Conservation (phyloP, 441 rosid genomes). For the Populus tomentosa region DNA sequence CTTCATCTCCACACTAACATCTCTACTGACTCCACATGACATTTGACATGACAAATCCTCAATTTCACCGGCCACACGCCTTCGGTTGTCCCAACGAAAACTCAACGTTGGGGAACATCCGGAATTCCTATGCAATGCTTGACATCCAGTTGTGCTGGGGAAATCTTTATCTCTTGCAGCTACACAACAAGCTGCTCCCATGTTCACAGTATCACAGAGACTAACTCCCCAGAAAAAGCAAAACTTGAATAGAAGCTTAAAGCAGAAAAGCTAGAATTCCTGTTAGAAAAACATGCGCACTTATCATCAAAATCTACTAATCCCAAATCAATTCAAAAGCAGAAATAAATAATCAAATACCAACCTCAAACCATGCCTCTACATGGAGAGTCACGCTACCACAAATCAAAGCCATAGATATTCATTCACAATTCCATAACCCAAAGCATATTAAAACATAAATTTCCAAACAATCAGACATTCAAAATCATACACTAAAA, state of each 20-base stretch:
- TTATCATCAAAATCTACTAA: constrained; percentile 1
- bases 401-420: neutral
- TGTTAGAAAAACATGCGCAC: neutral
- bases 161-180: constrained; percentile 59
- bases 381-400: neutral
- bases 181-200: constrained; percentile 92
- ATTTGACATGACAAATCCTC: constrained; percentile 53
- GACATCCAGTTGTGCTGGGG: constrained; percentile 34
- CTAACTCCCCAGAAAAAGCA: constrained; percentile 13
- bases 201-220: constrained; percentile 29
- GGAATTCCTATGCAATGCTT: constrained; percentile 41
- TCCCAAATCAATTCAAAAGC: neutral
- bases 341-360: neutral
- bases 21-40: constrained; percentile 42
- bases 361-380: constrained; percentile 5
- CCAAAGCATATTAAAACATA: neutral
- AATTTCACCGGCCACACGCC: constrained; percentile 86
- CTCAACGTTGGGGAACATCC: constrained; percentile 84
- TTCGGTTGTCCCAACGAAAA: constrained; percentile 77
- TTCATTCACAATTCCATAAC: neutral
- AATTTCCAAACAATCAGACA: neutral
- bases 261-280: constrained; percentile 17
- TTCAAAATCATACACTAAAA: neutral
- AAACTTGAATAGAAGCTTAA: constrained; percentile 12
- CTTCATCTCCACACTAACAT: constrained; percentile 54